These are phyloP conservation scores for Aphanomyces cochlioides DNA, from an alignment of 352 stramenopile species.

Conservation along the genomic window DNA sequence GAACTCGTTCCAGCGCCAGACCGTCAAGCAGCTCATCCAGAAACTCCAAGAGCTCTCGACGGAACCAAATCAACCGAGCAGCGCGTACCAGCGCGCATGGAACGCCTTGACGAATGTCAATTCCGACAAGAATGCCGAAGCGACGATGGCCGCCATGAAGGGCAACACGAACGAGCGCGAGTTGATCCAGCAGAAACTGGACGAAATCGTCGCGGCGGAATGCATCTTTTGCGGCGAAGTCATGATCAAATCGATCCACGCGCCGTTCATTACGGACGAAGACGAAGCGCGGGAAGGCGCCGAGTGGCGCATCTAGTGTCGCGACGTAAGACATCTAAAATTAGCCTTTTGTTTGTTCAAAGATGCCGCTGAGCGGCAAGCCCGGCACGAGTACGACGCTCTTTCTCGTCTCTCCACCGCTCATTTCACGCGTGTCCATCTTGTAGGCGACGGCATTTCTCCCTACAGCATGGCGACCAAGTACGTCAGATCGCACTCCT, in stretches of 20 bases:
- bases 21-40: conserved; percentile 85
- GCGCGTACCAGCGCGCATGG: conserved; percentile 69
- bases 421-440: no score
- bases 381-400: conserved; percentile 8
- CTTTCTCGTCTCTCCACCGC: neutral
- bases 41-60: conserved; percentile 84
- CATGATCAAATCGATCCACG: conserved; percentile 94
- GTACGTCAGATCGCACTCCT: no score
- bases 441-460: no score
- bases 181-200: conserved; percentile 89
- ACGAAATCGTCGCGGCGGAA: conserved; percentile 92
- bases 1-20: conserved; percentile 86
- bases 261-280: conserved; percentile 87
- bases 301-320: conserved; percentile 74
- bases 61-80: conserved; percentile 52
- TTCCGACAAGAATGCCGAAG: conserved; percentile 39
- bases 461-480: no score
- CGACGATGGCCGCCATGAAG: conserved; percentile 33
- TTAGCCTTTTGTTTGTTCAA: neutral
- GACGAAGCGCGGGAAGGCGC: conserved; percentile 74
- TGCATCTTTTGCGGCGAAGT: conserved; percentile 93
- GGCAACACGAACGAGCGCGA: conserved; percentile 80
- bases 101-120: conserved; percentile 46
- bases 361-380: conserved; percentile 2
- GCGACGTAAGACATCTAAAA: neutral